Base-by-base conservation (phyloP, 2,329 filamentous ascomycete genomes). In the Colletotrichum abscissum region DNA sequence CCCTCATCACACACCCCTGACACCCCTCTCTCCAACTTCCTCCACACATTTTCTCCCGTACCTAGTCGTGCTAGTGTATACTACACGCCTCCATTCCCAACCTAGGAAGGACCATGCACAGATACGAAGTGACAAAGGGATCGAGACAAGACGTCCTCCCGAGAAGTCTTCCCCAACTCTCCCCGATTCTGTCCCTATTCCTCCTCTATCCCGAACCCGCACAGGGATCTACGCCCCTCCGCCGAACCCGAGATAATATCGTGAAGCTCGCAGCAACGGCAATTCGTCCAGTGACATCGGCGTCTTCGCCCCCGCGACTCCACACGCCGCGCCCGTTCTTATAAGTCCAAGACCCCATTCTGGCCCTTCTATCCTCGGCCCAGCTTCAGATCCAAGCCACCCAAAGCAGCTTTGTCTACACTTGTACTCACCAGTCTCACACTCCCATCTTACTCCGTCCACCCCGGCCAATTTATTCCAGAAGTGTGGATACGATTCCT, bases 241-340 rank as follows among this genome's bases (percentile, higher is more conserved):
- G 42, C 49, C 58, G 59, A 63, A 72, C 70, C 71, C 71, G 71
- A 73, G 60, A 73, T 73, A 70, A 70, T 70, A 70, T 73, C 71
- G 71, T 73, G 71, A 62, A 73, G 71, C 71, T 55, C 62, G 46
- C 71, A 73, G 35, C 60, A 52, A 60, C 60, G 33, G 46, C 46
- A 57, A 57, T 28, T 38, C 35, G 58, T 54, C 71, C 71, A 73
- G 26, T 73, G 8, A 63, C 60, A 30, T 70, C 12, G 33, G 19
- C 22, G 35, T 56, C 35, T 57, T 73, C 67, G 60, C 46, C 67
- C 71, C 71, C 71, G 71, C 71, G 71, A 73, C 71, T 73, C 71
- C 71, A 73, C 71, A 65, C 30, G 60, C 60, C 60, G 60, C 60
- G 71, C 71, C 67, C 71, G 71, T 73, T 70, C 60, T 66, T 73